Evolutionary conservation across 345 rosid species (phyloP).

Genomic region (Eucalyptus albens): DNA sequence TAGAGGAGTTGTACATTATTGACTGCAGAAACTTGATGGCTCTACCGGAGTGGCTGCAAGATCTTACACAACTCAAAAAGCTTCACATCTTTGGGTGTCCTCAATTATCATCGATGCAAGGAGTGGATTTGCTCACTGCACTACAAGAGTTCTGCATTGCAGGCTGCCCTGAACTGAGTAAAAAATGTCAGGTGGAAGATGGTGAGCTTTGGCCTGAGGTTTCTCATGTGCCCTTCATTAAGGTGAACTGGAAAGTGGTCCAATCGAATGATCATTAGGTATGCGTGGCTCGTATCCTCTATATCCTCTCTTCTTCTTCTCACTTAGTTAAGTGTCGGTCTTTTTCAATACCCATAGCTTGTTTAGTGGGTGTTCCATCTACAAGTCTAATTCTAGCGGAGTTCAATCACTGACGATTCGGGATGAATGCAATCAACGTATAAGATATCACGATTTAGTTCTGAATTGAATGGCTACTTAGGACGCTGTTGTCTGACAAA

Average conservation of each 20-base stretch:
- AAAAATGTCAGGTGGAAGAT: not conserved
- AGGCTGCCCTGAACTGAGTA: not conserved
- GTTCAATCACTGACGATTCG: not conserved
- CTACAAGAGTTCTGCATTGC: not conserved
- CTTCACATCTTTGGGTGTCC: not conserved
- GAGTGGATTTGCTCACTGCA: not conserved
- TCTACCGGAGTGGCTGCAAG: not conserved
- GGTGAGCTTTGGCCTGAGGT: not conserved
- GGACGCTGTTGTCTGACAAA: not conserved
- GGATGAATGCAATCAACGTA: not conserved
- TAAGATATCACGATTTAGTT: not conserved
- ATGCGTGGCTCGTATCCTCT: not conserved
- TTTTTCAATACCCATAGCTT: not conserved
- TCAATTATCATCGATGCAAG: not conserved
- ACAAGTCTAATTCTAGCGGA: not conserved
- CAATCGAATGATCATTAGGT: not conserved
- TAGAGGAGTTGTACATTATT: not conserved
- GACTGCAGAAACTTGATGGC: not conserved
- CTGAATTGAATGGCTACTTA: not conserved
- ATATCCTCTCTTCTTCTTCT: not conserved
- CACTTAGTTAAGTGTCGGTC: not conserved
- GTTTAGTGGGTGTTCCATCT: not conserved
- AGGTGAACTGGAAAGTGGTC: not conserved
- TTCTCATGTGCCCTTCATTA: not conserved
- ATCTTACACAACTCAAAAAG: not conserved